Percentiles rank a stretch among this genome's conserved stretches.
Evolutionary conservation across 1,284 basidiomycete genomes (phyloP).

Genomic region (Sporisorium reilianum): DNA sequence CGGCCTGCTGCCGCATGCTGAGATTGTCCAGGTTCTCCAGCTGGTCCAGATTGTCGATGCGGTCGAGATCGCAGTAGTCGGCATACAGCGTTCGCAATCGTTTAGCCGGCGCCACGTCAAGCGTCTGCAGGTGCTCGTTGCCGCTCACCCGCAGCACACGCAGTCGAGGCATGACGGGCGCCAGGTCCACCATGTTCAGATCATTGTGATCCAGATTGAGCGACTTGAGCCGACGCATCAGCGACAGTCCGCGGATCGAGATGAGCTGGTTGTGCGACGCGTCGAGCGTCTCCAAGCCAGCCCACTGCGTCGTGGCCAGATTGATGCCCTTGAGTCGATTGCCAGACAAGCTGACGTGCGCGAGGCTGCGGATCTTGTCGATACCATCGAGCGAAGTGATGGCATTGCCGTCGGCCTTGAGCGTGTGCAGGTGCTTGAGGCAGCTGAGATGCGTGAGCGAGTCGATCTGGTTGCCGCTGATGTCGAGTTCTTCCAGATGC

Average conservation of each 20-base stretch:
- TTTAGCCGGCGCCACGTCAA: slow-evolving; percentile 79
- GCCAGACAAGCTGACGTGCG: slow-evolving; percentile 83
- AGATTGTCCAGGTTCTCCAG: slow-evolving; percentile 85
- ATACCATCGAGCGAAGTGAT: slow-evolving; percentile 84
- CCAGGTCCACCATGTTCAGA: slow-evolving; percentile 73
- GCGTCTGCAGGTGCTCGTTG: slow-evolving; percentile 77
- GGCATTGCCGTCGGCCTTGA: slow-evolving; percentile 86
- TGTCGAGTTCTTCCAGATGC: slow-evolving; percentile 88
- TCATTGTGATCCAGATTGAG: slow-evolving; percentile 85
- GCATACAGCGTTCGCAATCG: slow-evolving; percentile 90
- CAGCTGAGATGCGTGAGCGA: slow-evolving; percentile 68
- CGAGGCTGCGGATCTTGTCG: slow-evolving; percentile 74
- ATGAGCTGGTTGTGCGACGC: slow-evolving; percentile 81
- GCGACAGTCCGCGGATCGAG: slow-evolving; percentile 41
- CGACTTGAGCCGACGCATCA: slow-evolving; percentile 75
- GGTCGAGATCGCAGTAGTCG: slow-evolving; percentile 82
- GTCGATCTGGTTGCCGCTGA: slow-evolving; percentile 89
- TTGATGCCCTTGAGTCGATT: slow-evolving; percentile 80
- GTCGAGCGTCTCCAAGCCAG: slow-evolving; percentile 80
- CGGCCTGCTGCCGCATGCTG: slow-evolving; percentile 84
- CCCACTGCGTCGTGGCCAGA: slow-evolving; percentile 55
- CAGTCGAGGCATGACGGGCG: slow-evolving; percentile 53
- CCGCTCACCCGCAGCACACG: slow-evolving; percentile 87
- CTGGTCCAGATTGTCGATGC: slow-evolving; percentile 72
- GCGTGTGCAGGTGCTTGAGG: slow-evolving; percentile 80